Base-by-base conservation (phyloP, 1,284 basidiomycete genomes). In the Moesziomyces globuligerus region DNA sequence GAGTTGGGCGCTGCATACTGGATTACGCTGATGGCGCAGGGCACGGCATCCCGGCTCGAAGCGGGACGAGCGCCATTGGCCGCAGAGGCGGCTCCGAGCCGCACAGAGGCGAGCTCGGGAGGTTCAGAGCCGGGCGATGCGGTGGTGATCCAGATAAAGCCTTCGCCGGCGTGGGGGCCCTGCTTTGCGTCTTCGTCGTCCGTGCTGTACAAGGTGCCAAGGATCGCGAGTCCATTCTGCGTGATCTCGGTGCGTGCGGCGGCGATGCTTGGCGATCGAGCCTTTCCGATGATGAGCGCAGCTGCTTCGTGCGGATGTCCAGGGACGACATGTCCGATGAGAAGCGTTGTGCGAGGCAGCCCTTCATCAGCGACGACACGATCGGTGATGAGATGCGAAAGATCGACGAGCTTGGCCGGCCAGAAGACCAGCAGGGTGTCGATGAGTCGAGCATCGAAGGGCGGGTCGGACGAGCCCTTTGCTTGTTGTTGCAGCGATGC, bases 1-100 rank as follows among this genome's bases (percentile, higher is more conserved):
- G 83, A 76, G 1, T 83, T 69, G 50, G 89, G 88, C 34, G 86
- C 85, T 38, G 81, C 75, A 71, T 89, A 90, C 54, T 85, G 83
- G 37, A 88, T 46, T 25, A 74, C 6, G 11, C 25, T 55, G 48
- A 75, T 36, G 11, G 62, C 46, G 21, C 66, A 69, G 2, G 54
- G 20, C 7, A 32, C 7, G 15, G 17, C 28, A 13, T 4, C 10
- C n/a, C 18, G 43, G 34, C 18, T 28, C 25, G 28, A 36, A 7
- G 21, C 29, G 23, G 9, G 17, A 28, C 26, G 29, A 26, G 23
- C 36, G n/a, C 38, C 28, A 11, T 47, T 25, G 21, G 4, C 21
- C 10, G 9, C 15, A 4, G 3, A 18, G 17, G 25, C 1, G 6
- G 5, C 24, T 26, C 15, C 18, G 28, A 66, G 32, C n/a, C 21